Conservation (phyloP, 192 early-diverging fungal genomes). For the Backusella mclennaniae region DNA sequence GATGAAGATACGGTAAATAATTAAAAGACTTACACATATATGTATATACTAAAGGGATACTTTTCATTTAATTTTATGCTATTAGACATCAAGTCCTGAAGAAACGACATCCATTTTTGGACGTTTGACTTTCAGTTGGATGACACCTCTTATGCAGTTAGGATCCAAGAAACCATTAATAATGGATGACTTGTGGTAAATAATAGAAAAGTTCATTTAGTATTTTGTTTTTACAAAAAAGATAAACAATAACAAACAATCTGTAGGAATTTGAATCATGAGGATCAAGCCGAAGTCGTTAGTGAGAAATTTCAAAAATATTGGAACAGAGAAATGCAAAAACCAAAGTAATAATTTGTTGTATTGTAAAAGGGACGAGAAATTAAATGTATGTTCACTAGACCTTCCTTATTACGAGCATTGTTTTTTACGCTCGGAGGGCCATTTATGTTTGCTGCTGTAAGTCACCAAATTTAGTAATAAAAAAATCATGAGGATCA, state of each 20-base stretch:
- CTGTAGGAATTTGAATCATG: slow-evolving; percentile 48
- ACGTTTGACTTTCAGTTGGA: slow-evolving; percentile 84
- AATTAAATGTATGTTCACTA: slow-evolving; percentile 12
- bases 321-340: slow-evolving; percentile 69
- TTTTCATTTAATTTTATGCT: background rate
- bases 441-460: slow-evolving; percentile 64
- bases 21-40: background rate
- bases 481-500: background rate
- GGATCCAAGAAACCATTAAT: slow-evolving; percentile 74
- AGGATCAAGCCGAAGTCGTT: slow-evolving; percentile 59
- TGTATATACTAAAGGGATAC: background rate
- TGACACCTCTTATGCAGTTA: slow-evolving; percentile 80
- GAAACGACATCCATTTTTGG: slow-evolving; percentile 82
- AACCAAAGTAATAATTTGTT: slow-evolving; percentile 33
- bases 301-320: slow-evolving; percentile 56
- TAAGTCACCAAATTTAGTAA: slow-evolving; percentile 6
- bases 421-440: slow-evolving; percentile 55
- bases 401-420: slow-evolving; percentile 71
- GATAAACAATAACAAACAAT: background rate
- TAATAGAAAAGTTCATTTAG: background rate
- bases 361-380: background rate
- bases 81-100: slow-evolving; percentile 61
- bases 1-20: slow-evolving; percentile 34
- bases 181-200: slow-evolving; percentile 68
- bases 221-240: background rate